Evolutionary conservation across 2,329 filamentous ascomycete species (phyloP), one percentile per base, ranked within the genome.

Genomic region (Cadophora malorum): DNA sequence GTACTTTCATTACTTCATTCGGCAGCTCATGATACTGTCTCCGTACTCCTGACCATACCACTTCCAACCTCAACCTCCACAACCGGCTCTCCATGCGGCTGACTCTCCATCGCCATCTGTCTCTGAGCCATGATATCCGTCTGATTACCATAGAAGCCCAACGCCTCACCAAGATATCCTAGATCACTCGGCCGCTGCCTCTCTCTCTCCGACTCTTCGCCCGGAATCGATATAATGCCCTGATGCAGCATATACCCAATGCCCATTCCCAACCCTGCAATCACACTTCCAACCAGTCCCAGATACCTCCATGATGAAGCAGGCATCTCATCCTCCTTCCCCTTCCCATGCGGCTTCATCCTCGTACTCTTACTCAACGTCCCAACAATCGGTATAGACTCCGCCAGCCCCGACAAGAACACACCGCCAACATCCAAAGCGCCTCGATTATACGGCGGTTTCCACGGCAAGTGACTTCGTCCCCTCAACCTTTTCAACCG

Each of bases 221-320:
- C 56, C 14, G 66, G 70, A 14, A 71, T 65, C n/a, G 70, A 70
- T 16, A 79, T 72, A 2, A 78, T 65, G 21, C 76, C 79, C 63
- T 77, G 70, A 63, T 78, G 76, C 41, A 77, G 72, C 58, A 74
- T 75, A 70, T 74, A 79, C 25, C 75, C 77, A 21, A 77, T 66
- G 35, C 77, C 70, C n/a, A 76, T 53, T 2, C 73, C 75, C 0
- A 77, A 67, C 23, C 74, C 73, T 41, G 74, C 76, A 47, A 77
- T 69, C 7, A 78, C 55, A 14, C 74, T 72, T 2, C 74, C 72
- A 53, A 76, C 55, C 14, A 72, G 63, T 2, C 70, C 67, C 10
- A 74, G 47, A 63, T 68, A 71, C 64, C 68, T 69, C 74, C 70
- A 74, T 19, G 67, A 66, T 35, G 66, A 72, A 3, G 45, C 71